Conservation (phyloP, 306 rosid genomes). For the peach (Prunus persica) region DNA sequence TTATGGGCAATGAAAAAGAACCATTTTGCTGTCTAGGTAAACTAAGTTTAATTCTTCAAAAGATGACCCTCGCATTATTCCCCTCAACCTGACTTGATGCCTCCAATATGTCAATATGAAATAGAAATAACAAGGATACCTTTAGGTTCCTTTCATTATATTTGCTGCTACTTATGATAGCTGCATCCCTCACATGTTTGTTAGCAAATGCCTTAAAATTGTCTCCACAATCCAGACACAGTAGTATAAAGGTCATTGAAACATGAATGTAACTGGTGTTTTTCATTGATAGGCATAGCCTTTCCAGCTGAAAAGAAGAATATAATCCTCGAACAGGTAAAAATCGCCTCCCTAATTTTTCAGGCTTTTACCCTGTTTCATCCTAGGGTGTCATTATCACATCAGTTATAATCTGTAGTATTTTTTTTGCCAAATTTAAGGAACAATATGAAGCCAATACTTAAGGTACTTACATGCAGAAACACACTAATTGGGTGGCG, state of each 20-base stretch:
- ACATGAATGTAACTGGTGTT: neutral
- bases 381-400: neutral
- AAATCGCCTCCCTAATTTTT: neutral
- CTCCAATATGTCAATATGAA: neutral
- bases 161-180: neutral
- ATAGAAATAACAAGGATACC: neutral
- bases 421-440: neutral
- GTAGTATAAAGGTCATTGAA: neutral
- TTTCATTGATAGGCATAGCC: neutral
- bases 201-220: neutral
- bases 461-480: constrained; percentile 75
- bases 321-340: neutral
- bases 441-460: neutral
- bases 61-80: neutral
- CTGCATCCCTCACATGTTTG: neutral
- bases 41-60: neutral
- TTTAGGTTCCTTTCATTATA: neutral
- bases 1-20: neutral
- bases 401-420: neutral
- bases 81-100: neutral
- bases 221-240: neutral
- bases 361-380: neutral
- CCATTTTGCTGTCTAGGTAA: neutral
- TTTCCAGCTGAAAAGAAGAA: neutral
- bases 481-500: constrained; percentile 95